These are phyloP conservation scores for Fusarium tupiense DNA, from an alignment of 2,329 filamentous ascomycete species.

Conservation along the genomic window DNA sequence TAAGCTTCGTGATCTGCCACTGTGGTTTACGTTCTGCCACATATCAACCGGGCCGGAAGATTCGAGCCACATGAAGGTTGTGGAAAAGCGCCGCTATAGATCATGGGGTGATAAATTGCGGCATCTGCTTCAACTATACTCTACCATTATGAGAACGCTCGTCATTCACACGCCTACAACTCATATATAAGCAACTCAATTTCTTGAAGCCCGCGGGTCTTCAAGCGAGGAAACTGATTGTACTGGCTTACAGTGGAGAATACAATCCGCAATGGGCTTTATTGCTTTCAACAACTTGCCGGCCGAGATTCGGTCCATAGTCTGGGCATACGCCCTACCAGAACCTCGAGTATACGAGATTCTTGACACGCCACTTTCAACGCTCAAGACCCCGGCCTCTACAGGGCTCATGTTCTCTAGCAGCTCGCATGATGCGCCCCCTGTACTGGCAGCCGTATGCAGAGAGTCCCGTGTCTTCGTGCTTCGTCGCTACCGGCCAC, in stretches of 20 bases:
- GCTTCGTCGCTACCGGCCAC: constrained; percentile 19
- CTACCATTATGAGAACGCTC: neutral
- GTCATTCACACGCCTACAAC: neutral
- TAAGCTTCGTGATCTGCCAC: constrained; percentile 5
- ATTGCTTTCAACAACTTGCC: constrained; percentile 25
- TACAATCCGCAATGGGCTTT: constrained; percentile 16
- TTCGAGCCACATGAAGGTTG: constrained; percentile 13
- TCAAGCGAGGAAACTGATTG: neutral
- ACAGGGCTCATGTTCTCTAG: constrained; percentile 34
- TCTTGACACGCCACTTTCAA: constrained; percentile 31
- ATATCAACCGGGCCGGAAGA: constrained; percentile 20
- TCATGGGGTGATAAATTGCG: constrained; percentile 28
- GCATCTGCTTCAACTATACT: neutral
- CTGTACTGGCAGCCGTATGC: constrained; percentile 19
- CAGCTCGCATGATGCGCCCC: constrained; percentile 26
- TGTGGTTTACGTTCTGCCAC: neutral
- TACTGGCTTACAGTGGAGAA: neutral
- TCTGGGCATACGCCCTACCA: constrained; percentile 30
- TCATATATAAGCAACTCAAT: constrained; percentile 1
- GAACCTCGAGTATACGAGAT: constrained; percentile 36
- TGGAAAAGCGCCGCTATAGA: constrained; percentile 8
- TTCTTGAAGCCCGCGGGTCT: neutral
- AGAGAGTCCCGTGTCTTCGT: constrained; percentile 22
- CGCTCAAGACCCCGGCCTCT: constrained; percentile 27
- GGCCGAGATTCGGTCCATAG: constrained; percentile 33